Base-by-base conservation (phyloP, 306 rosid genomes). In the Vachellia pachyceras region DNA sequence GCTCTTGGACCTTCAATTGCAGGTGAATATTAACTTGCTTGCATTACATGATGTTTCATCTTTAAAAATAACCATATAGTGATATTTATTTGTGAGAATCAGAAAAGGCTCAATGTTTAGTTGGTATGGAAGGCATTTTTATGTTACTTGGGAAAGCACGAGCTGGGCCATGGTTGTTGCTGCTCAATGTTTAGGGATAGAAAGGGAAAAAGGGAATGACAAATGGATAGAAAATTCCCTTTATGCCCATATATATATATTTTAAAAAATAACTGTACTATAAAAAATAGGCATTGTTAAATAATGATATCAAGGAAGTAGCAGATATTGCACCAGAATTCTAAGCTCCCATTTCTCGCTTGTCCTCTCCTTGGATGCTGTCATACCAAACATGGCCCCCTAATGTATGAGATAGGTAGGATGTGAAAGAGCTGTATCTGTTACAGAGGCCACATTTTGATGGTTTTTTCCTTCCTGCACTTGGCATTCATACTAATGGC, bases 1-100 rank as follows among this genome's bases (percentile, higher is more conserved):
- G 98, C 90, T 77, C 97, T 94, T 69, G 98, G 98, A 73, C 90
- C 98, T 29, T 89, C 97, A 63, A 77, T 92, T 75, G 98, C 95
- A 80, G 98, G 98, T 94, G 84, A 69, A 10, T 41, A 25, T 69
- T 20, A 17, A 6, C 13, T 15, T 25, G 66, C 29, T 14, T 60
- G n/a, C n/a, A n/a, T n/a, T n/a, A n/a, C n/a, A n/a, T n/a, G n/a
- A 7, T 63, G 10, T 12, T 68, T 71, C 29, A 58, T 49, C 73
- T 69, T 37, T 40, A 82, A 36, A 22, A 82, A 36, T 79, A 55
- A 44, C 63, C 44, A 35, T 69, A 41, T 49, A 61, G 52, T 15
- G 42, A 44, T 36, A 36, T n/a, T 54, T 52, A n/a, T 25, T 58
- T 60, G 17, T 36, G 40, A 55, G 39, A 46, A 12, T 29, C 18